Evolutionary conservation across 2,329 filamentous ascomycete species (phyloP), one percentile per base, ranked within the genome.

Genomic region (Emmonsia crescens): DNA sequence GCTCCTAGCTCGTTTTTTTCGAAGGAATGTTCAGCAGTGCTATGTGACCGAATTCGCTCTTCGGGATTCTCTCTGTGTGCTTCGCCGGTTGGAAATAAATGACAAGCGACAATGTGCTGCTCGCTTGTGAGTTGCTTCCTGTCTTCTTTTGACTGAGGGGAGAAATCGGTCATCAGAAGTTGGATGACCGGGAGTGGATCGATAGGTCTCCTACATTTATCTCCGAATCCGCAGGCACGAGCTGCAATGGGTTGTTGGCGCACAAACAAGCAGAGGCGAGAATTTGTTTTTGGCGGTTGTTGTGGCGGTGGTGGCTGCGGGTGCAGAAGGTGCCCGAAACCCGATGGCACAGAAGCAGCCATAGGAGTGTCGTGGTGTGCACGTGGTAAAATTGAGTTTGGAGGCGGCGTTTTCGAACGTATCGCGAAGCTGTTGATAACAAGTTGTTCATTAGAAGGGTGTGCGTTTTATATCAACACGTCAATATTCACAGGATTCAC

Each of bases 101-200:
- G 70, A 66, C 77, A 79, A 57, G 76, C 74, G 14, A 80, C 76
- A 36, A 77, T 72, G 59, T 75, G 76, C 24, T 73, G 71, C 3
- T 71, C 72, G 60, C 76, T 71, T 66, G 72, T 70, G n/a, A 78
- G 68, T 27, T 74, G 72, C 5, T 71, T 69, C 19, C 70, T 63
- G 64, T 80, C 77, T 10, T 71, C 68, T 38, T 72, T 60, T 2
- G 71, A 75, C 2, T 66, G 63, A 1, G 75, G 68, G 62, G 79
- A 72, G 61, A 78, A 80, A 61, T 79, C 75, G 36, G 69, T 70
- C 19, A 80, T 68, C 40, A 78, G 72, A 59, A 80, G 70, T 63
- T 79, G 78, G 24, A 80, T 66, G 49, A 80, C 77, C 21, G 77
- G 77, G 24, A 77, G 76, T 19, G 78, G 78, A 63, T 80, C 78